Evolutionary conservation across 2,329 filamentous ascomycete species (phyloP).

Genomic region (Trichophyton verrucosum): DNA sequence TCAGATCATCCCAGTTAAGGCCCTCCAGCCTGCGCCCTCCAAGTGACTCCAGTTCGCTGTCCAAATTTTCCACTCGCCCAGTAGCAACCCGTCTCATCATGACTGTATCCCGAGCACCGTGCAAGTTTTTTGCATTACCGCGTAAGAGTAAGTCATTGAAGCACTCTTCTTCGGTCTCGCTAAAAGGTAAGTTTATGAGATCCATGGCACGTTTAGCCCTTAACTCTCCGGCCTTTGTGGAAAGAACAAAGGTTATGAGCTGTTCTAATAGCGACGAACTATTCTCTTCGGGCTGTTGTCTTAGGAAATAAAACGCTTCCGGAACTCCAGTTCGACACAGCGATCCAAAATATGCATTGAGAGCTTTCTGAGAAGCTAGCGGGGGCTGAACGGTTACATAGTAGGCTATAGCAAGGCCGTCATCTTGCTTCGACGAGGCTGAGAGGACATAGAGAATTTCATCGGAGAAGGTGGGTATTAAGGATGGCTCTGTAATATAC

Average conservation of each 20-base stretch:
- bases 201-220: slow-evolving; percentile 51
- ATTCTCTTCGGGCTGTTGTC: slow-evolving; percentile 49
- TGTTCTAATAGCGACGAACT: slow-evolving; percentile 55
- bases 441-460: slow-evolving; percentile 64
- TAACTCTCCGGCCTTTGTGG: slow-evolving; percentile 24
- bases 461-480: slow-evolving; percentile 70
- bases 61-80: slow-evolving; percentile 37
- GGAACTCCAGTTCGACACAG: slow-evolving; percentile 55
- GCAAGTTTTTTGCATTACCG: slow-evolving; percentile 52
- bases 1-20: slow-evolving; percentile 41
- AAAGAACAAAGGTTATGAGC: slow-evolving; percentile 49
- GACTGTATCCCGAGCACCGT: slow-evolving; percentile 58
- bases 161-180: slow-evolving; percentile 57
- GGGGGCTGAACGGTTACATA: slow-evolving; percentile 64
- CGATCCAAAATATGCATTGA: slow-evolving; percentile 57
- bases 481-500: slow-evolving; percentile 64
- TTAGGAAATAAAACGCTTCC: slow-evolving; percentile 62
- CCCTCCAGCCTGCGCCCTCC: slow-evolving; percentile 38
- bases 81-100: slow-evolving; percentile 61
- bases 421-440: slow-evolving; percentile 47
- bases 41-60: slow-evolving; percentile 25
- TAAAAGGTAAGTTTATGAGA: slow-evolving; percentile 61
- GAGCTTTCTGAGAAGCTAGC: slow-evolving; percentile 49
- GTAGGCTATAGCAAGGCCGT: slow-evolving; percentile 59
- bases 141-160: slow-evolving; percentile 55